These are phyloP conservation scores for Polyporus tsugae DNA, from an alignment of 1,284 basidiomycete species.

Conservation along the genomic window DNA sequence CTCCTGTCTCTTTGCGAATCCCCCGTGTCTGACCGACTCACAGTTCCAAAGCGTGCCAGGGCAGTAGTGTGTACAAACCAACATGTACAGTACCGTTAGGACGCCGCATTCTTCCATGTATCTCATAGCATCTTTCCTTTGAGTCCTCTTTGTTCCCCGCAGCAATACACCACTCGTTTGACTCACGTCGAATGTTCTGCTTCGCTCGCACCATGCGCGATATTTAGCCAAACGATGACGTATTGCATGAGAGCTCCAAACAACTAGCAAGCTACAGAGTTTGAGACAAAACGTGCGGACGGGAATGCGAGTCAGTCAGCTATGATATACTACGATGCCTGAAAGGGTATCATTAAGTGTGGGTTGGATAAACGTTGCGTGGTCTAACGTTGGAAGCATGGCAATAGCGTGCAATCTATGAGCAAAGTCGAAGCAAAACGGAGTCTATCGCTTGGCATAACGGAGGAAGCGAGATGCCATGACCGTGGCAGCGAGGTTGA, in stretches of 20 bases:
- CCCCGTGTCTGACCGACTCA: slow-evolving; percentile 3
- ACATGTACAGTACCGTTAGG: neutral
- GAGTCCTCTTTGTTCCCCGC: neutral
- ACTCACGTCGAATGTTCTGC: neutral
- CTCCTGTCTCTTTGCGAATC: neutral
- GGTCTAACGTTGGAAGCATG: slow-evolving; percentile 6
- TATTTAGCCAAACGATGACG: neutral
- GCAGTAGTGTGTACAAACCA: slow-evolving; percentile 39
- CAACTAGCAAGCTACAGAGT: slow-evolving; percentile 4
- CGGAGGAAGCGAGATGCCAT: slow-evolving; percentile 78
- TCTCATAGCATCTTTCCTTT: neutral
- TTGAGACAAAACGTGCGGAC: neutral
- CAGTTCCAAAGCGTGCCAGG: slow-evolving; percentile 73
- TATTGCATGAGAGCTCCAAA: neutral
- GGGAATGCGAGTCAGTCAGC: neutral
- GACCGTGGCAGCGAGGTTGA: slow-evolving; percentile 79
- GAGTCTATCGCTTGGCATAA: slow-evolving; percentile 65
- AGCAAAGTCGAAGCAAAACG: neutral
- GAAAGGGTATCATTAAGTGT: neutral
- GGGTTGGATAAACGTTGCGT: neutral
- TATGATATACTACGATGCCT: neutral
- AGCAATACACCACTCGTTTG: neutral
- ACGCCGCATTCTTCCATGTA: neutral
- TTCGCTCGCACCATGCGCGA: neutral
- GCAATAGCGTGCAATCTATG: neutral